Base-by-base conservation (phyloP, 2,329 filamentous ascomycete genomes). In the Westerdykella sp. region DNA sequence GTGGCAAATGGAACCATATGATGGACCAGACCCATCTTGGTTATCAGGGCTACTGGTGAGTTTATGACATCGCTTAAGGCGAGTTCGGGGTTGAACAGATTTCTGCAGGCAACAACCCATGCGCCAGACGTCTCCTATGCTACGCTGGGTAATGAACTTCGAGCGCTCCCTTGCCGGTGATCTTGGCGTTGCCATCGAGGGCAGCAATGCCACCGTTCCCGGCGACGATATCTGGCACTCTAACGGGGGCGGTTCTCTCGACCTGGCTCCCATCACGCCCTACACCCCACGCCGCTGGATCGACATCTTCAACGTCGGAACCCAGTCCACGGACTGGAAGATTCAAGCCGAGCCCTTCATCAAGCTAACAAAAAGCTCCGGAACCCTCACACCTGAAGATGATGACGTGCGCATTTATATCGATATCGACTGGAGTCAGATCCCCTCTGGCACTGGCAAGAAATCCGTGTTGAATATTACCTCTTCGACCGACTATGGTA, bases 31-130 rank as follows among this genome's bases (percentile, higher is more conserved):
- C 65, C 5, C 66, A 69, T 54, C 44, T 68, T n/a, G 63, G 64
- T 12, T 67, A 68, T 42, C 60, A 66, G 47, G 62, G 63, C 11
- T 67, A 65, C 48, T 69, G 66, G 64, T 65, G 48, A 49, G 57
- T 49, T 31, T 78, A 45, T 69, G 75, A 11, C 5, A 7, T 12
- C n/a, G 5, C 16, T 14, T 5, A 35, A 35, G 32, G 9, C 32
- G 4, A 21, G 35, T 9, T 6, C 22, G 11, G 6, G 11, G 25
- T 5, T 54, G 79, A 35, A 69, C 68, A 1, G 25, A 7, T 10
- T 2, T 75, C 72, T 0, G 69, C 65, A 65, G 82, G 82, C 83
- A 87, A 63, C 83, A 86, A 59, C 81, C 84, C 1, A 85, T 85
- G 83, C 72, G 81, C 28, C 84, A 87, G 56, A 75, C 76, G 0